Conservation (phyloP, 306 rosid species). For the Ochetophila trinervis region DNA sequence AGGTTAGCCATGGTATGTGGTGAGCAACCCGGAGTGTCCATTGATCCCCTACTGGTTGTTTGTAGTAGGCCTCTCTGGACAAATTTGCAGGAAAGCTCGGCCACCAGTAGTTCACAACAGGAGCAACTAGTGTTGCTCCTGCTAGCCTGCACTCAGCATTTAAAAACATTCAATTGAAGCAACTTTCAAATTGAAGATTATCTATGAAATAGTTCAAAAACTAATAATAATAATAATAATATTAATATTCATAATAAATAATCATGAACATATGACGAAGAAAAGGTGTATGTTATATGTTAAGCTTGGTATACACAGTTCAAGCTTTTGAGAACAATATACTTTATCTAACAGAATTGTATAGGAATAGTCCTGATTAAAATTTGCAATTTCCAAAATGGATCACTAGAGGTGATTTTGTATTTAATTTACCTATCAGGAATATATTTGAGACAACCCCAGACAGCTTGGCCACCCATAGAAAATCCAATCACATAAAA, state of each 20-base stretch:
- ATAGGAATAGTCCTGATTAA: too few species aligned
- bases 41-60: constrained; percentile 38
- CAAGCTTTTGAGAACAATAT: too few species aligned
- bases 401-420: not conserved
- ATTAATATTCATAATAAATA: too few species aligned
- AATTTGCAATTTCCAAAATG: not conserved
- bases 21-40: constrained; percentile 55
- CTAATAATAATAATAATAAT: too few species aligned
- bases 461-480: constrained; percentile 41
- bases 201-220: too few species aligned
- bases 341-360: too few species aligned
- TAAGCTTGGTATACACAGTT: too few species aligned
- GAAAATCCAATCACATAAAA: constrained; percentile 44
- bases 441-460: constrained; percentile 48
- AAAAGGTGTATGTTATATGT: too few species aligned
- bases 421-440: constrained; percentile 39
- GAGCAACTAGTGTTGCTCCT: constrained; percentile 46
- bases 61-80: constrained; percentile 26
- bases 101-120: constrained; percentile 60
- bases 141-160: constrained; percentile 39
- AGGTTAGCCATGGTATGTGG: constrained; percentile 42
- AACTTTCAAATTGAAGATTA: not conserved
- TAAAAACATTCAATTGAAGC: not conserved
- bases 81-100: constrained; percentile 38
- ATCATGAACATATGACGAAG: too few species aligned